Conservation (phyloP, 805 yeast genomes). For the Candida nitratophila region DNA sequence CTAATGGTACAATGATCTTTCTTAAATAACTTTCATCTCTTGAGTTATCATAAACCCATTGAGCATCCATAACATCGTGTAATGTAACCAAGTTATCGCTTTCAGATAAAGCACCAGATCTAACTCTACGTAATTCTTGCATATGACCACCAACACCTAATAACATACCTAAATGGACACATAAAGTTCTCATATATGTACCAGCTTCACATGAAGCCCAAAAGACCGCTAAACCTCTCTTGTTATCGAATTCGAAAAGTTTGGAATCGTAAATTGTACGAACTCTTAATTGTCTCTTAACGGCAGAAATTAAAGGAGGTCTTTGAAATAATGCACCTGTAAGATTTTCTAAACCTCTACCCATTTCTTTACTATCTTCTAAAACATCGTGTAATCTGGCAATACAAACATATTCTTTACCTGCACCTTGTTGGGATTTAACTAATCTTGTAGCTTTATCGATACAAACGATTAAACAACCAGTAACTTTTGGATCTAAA, state of each 20-base stretch:
- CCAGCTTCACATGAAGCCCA: constrained; percentile 99
- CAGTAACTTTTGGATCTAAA: constrained; percentile 94
- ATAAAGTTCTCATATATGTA: constrained; percentile 97
- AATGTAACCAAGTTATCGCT: constrained; percentile 87
- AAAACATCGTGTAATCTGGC: constrained; percentile 92
- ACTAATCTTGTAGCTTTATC: constrained; percentile 98
- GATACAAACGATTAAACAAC: constrained; percentile 95
- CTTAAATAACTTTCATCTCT: constrained; percentile 95
- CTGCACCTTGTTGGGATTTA: constrained; percentile 99
- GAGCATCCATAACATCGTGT: constrained; percentile 97
- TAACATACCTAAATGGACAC: constrained; percentile 98
- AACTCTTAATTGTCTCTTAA: constrained; percentile 97
- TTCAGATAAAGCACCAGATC: constrained; percentile 94
- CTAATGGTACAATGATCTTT: constrained; percentile 90
- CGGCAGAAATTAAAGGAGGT: constrained; percentile 98
- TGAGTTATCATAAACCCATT: constrained; percentile 94
- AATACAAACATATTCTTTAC: constrained; percentile 98
- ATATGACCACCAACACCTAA: constrained; percentile 99
- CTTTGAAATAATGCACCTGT: constrained; percentile 99
- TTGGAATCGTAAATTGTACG: constrained; percentile 96
- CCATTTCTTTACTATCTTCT: constrained; percentile 81
- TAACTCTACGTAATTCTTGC: constrained; percentile 99
- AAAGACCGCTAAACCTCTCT: constrained; percentile 94
- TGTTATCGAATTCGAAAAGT: constrained; percentile 91
- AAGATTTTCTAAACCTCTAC: constrained; percentile 81